Evolutionary conservation across 2,329 filamentous ascomycete species (phyloP), one percentile per base, ranked within the genome.

Genomic region (Aspergillus flavus): DNA sequence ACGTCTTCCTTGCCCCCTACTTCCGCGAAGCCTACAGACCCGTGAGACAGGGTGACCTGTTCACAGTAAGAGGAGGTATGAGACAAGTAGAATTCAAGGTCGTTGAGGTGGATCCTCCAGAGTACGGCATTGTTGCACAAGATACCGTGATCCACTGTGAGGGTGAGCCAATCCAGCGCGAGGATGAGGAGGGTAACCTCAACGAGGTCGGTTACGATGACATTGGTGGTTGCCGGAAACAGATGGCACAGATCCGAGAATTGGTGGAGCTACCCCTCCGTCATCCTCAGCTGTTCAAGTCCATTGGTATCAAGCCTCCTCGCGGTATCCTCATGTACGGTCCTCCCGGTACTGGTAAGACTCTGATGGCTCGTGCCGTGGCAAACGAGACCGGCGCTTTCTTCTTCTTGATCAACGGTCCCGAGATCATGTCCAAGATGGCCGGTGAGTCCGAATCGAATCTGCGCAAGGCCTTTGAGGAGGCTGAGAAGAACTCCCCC

Each of bases 361-460:
- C 95, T 43, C 84, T 99, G 72, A 98, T 98, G 95, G 95, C 95
- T 76, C 92, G 95, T 81, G 95, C 95, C 68, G 95, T 99, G 61
- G 95, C 95, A 81, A 98, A 98, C 83, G 95, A 98, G 86, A 98
- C 95, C 39, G 95, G 95, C 74, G 94, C 94, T 56, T 98, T 98
- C 85, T 99, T 99, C 85, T 98, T 99, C 89, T 83, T 98, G 68
- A 98, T 99, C 87, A 98, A 98, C 82, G 94, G 95, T 69, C 95
- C 95, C 58, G 95, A 98, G 80, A 98, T 99, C 84, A 98, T 99
- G 95, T 97, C 94, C 64, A 98, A 98, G 88, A 98, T 98, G 95
- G 95, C 95, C 64, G 95, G 95, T 87, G 95, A 99, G 82, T 98
- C 95, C 64, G 95, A 98, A 81, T 98, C 94, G 64, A 98, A 98